phyloP scores from a whole-genome alignment of 1,284 basidiomycete species.

The Bondarzewia mesenterica region DNA sequence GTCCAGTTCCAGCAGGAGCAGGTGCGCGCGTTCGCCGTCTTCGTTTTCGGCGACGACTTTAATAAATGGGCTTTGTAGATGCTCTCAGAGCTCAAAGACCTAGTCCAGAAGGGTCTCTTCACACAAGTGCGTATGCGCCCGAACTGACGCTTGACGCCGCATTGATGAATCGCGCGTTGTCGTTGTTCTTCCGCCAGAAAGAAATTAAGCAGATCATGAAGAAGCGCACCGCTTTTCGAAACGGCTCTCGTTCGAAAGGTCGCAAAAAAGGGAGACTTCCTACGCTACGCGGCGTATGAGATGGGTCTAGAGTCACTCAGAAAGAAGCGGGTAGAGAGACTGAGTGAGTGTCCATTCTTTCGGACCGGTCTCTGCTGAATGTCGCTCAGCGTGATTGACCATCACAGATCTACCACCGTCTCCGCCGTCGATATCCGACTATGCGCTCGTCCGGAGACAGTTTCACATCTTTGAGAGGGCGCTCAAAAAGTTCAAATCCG shows the following conservation, averaged over 20 bases:
- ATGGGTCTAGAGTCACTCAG: slow-evolving; percentile 80
- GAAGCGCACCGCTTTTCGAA: slow-evolving; percentile 80
- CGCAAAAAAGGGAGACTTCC: slow-evolving; percentile 82
- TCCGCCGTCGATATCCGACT: slow-evolving; percentile 70
- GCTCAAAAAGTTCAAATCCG: slow-evolving; percentile 81
- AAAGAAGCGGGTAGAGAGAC: slow-evolving; percentile 62
- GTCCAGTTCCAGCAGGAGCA: slow-evolving; percentile 95
- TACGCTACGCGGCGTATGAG: slow-evolving; percentile 91
- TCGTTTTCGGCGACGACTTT: background rate
- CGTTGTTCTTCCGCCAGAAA: slow-evolving; percentile 44
- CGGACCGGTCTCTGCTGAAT: background rate
- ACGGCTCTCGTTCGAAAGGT: slow-evolving; percentile 76
- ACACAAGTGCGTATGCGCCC: slow-evolving; percentile 50
- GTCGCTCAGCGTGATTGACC: background rate
- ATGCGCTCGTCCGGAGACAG: slow-evolving; percentile 74
- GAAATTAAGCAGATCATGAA: slow-evolving; percentile 85
- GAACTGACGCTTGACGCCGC: too few species aligned
- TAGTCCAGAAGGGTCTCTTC: slow-evolving; percentile 84
- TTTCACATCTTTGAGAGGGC: slow-evolving; percentile 90
- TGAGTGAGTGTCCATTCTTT: slow-evolving; percentile 46
- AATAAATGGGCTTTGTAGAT: slow-evolving; percentile 42
- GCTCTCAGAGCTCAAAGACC: slow-evolving; percentile 93
- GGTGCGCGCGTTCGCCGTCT: slow-evolving; percentile 24
- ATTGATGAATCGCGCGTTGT: too few species aligned
- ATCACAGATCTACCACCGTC: slow-evolving; percentile 39